phyloP scores from a whole-genome alignment of 2,329 filamentous ascomycete genomes.

The Phyllosticta citrichinensis region DNA sequence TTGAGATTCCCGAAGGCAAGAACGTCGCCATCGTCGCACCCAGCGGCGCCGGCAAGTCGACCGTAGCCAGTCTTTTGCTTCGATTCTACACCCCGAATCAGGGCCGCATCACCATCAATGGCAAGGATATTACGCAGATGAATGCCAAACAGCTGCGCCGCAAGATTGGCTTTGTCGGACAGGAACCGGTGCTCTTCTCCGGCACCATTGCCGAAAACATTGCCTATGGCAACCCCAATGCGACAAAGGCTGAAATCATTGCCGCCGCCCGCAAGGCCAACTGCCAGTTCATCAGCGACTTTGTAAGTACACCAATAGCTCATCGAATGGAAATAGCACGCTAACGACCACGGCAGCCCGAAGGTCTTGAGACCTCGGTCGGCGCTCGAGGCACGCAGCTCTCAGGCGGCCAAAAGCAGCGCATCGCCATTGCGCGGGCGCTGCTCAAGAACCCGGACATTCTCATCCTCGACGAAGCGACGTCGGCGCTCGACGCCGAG shows the following conservation, averaged over 20 bases:
- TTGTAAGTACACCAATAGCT: slow-evolving; percentile 41
- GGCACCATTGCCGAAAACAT: slow-evolving; percentile 84
- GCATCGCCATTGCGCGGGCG: slow-evolving; percentile 91
- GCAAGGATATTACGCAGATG: slow-evolving; percentile 71
- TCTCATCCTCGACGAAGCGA: slow-evolving; percentile 88
- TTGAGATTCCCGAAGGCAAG: slow-evolving; percentile 83
- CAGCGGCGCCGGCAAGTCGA: slow-evolving; percentile 92
- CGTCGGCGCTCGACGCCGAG: slow-evolving; percentile 89
- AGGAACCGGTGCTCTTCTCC: slow-evolving; percentile 88
- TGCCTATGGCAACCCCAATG: slow-evolving; percentile 74
- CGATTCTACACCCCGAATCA: slow-evolving; percentile 80
- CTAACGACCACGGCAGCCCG: slow-evolving; percentile 45
- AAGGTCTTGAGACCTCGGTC: slow-evolving; percentile 88
- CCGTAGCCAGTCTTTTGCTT: slow-evolving; percentile 80
- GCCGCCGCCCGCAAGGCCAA: slow-evolving; percentile 84
- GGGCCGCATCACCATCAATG: slow-evolving; percentile 74
- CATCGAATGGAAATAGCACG: background rate
- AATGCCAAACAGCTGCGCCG: slow-evolving; percentile 88
- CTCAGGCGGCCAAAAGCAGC: slow-evolving; percentile 93
- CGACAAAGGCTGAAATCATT: slow-evolving; percentile 71
- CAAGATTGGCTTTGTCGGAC: slow-evolving; percentile 88
- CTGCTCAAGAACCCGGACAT: slow-evolving; percentile 95
- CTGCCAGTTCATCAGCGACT: slow-evolving; percentile 92
- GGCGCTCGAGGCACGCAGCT: slow-evolving; percentile 87
- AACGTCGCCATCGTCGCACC: slow-evolving; percentile 96